Base-by-base conservation (phyloP, 257 asterid genomes). In the Cinchona pubescens region DNA sequence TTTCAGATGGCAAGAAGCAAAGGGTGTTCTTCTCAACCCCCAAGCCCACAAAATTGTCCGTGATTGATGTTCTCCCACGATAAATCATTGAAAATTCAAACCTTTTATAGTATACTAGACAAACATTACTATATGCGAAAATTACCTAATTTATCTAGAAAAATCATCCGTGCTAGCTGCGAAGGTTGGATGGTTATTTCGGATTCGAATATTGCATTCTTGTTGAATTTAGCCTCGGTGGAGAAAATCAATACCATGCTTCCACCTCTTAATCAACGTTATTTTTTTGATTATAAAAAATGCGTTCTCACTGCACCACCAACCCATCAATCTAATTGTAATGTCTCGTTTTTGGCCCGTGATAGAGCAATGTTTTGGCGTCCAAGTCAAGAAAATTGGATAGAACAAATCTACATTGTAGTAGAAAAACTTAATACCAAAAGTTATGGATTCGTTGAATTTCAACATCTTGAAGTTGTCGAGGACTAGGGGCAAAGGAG, bases 221-320 rank as follows among this genome's bases (percentile, higher is more conserved):
- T 65, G 49, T 35, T 65, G 11, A 65, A 65, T 35, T 3, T 65
- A 9, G 49, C 7, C 8, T 65, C 71, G 9, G 21, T 65, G 48
- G 71, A 65, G 37, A 65, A 18, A 43, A 65, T 65, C 16, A 7
- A 35, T n/a, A n/a, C n/a, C n/a, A n/a, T n/a, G 45, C 49, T 65
- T 4, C 70, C 70, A 37, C 27, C 45, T 40, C 0, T 19, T 7
- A 30, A 18, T 0, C 25, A n/a, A n/a, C n/a, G n/a, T n/a, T n/a
- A n/a, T n/a, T n/a, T n/a, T 16, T 6, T 12, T 19, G 5, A 34
- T n/a, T 16, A 1, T 11, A 6, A 10, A 2, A 5, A 0, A 0
- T 34, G 69, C 45, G 1, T n/a, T 16, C 69, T 64, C 11, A 14
- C 69, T 34, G 37, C 69, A 34, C 69, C 69, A 32, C 69, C 69